Conservation (phyloP, 768 basidiomycete genomes). For the Termitomyces sp. region DNA sequence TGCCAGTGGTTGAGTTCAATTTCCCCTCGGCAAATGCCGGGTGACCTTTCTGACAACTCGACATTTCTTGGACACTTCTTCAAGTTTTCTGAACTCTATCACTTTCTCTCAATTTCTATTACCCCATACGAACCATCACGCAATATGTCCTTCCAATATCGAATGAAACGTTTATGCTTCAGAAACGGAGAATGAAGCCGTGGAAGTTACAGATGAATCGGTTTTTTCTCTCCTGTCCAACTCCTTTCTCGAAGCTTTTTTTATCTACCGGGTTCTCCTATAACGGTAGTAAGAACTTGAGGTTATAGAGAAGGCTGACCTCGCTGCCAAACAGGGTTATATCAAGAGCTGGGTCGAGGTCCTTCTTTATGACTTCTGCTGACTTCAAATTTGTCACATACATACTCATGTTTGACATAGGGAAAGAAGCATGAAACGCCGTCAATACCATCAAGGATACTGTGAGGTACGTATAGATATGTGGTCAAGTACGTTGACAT, state of each 20-base stretch:
- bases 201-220: conserved; percentile 26
- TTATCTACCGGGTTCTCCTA: conserved; percentile 23
- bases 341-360: conserved; percentile 46
- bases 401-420: conserved; percentile 9
- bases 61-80: too few relatives aligned
- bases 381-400: neutral
- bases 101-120: too few relatives aligned
- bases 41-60: too few relatives aligned
- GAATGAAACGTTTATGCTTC: too few relatives aligned
- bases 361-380: conserved; percentile 22
- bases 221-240: too few relatives aligned
- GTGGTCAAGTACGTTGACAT: conserved; percentile 32
- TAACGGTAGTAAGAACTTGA: conserved; percentile 60
- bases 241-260: conserved; percentile 8
- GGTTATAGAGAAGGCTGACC: conserved; percentile 54
- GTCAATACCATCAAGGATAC: conserved; percentile 45
- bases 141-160: conserved; percentile 1
- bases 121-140: too few relatives aligned
- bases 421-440: conserved; percentile 46
- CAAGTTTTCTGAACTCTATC: too few relatives aligned
- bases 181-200: too few relatives aligned
- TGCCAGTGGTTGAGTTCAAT: too few relatives aligned
- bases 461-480: conserved; percentile 55
- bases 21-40: too few relatives aligned
- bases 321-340: conserved; percentile 51